Evolutionary conservation across 2,329 filamentous ascomycete genomes (phyloP).

Genomic region (Calcarisporium arbuscula): DNA sequence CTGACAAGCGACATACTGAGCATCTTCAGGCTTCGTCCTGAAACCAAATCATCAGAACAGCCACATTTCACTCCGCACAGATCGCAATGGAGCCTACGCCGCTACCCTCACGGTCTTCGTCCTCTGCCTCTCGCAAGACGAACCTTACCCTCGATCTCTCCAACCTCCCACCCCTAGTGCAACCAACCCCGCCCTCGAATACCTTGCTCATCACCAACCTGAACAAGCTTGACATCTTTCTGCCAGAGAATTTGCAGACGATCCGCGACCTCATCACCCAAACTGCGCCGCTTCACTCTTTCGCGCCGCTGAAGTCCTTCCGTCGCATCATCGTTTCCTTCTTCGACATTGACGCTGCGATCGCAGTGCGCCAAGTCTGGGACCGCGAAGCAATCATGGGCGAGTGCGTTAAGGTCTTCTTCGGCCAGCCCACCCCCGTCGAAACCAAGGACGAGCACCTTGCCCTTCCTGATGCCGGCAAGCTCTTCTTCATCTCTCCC

Average conservation of each 20-base stretch:
- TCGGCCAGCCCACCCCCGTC: constrained; percentile 56
- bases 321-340: constrained; percentile 77
- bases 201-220: constrained; percentile 82
- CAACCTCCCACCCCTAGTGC: constrained; percentile 59
- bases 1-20: too few species aligned
- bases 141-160: constrained; percentile 68
- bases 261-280: constrained; percentile 65
- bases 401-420: constrained; percentile 62
- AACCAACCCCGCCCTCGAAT: constrained; percentile 73
- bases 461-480: constrained; percentile 61
- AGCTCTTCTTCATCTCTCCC: constrained; percentile 68
- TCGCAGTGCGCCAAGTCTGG: constrained; percentile 64
- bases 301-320: constrained; percentile 76
- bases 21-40: too few species aligned
- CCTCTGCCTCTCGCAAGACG: constrained; percentile 35
- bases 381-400: constrained; percentile 71
- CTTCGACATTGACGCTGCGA: constrained; percentile 61
- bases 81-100: constrained; percentile 29
- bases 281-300: constrained; percentile 68
- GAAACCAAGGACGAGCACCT: constrained; percentile 51
- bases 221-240: constrained; percentile 65
- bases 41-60: too few species aligned
- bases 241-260: constrained; percentile 63
- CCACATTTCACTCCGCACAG: too few species aligned
- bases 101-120: constrained; percentile 36